phyloP scores from a whole-genome alignment of 768 basidiomycete species.

The Trametes villosa region DNA sequence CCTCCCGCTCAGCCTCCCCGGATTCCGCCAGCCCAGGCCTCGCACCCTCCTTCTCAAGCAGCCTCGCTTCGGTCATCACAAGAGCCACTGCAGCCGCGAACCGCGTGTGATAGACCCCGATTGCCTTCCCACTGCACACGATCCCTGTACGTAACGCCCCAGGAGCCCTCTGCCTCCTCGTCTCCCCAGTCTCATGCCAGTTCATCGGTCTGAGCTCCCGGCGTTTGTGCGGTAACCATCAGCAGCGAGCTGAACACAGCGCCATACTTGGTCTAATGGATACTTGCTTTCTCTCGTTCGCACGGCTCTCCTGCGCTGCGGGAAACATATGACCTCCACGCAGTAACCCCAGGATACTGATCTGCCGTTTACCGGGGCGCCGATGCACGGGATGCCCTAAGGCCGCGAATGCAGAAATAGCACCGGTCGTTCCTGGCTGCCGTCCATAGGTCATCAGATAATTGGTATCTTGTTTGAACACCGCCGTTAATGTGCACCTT shows the following conservation, averaged over 20 bases:
- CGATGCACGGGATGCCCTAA: not conserved
- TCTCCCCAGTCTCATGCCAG: too few species aligned
- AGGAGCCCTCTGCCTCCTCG: not conserved
- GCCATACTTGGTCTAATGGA: constrained; percentile 5
- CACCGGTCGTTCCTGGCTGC: constrained; percentile 4
- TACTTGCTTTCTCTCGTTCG: not conserved
- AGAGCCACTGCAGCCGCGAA: constrained; percentile 12
- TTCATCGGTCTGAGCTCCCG: too few species aligned
- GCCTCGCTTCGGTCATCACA: constrained; percentile 8
- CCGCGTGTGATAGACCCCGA: constrained; percentile 17
- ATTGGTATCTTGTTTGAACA: not conserved
- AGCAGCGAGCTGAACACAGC: not conserved
- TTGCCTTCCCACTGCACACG: constrained; percentile 11
- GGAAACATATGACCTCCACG: constrained; percentile 9
- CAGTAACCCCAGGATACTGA: not conserved
- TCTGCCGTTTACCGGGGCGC: not conserved
- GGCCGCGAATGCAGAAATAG: not conserved
- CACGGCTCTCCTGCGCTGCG: not conserved
- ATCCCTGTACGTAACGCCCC: constrained; percentile 18
- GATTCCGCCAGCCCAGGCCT: not conserved
- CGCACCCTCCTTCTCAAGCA: not conserved
- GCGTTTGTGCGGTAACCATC: constrained; percentile 2
- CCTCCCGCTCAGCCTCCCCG: not conserved
- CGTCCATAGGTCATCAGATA: constrained; percentile 1
- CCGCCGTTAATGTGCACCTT: not conserved